Base-by-base conservation (phyloP, 2,329 filamentous ascomycete species). In the Basipetospora chlamydospora region DNA sequence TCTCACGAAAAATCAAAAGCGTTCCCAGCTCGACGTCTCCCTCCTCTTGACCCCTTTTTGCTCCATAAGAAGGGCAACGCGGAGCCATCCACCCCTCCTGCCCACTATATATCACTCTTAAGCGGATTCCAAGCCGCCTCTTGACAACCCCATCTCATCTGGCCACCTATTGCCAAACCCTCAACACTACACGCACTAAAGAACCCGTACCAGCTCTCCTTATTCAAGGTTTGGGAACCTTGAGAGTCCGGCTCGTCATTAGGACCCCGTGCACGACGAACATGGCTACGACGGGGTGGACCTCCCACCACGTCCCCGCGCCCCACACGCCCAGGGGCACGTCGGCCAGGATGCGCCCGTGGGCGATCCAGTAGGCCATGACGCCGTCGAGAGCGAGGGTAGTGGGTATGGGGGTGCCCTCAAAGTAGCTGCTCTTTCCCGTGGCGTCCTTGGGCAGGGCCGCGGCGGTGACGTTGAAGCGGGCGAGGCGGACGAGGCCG, bases 391-490 rank as follows among this genome's bases (percentile, higher is more conserved):
- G 76, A 2, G 70, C 77, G 17, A 96, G 65, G 17, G 82, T 87
- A 3, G 86, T 96, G 1, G 90, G 90, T 49, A 96, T 95, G 1
- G 90, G 90, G 0, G 88, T 93, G 48, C 90, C 90, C 61, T 98
- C 90, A 48, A 98, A 98, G 62, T 93, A 98, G 52, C 81, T 73
- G 41, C 82, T 85, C 64, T 98, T 98, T 47, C 90, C 90, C 0
- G 72, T 74, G 33, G 77, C 80, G 55, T 98, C 90, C 61, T 96
- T 95, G 43, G 90, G 90, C 10, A 98, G 73, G 47, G 79, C 77
- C 25, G 77, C 70, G 26, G 90, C 87, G 9, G 90, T 96, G 35
- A 98, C 90, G 58, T 98, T 98, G 76, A 98, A 98, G 45, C 90
- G 81, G 31, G 90, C 90, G 9, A 98, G 75, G 34, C 90, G 79